Evolutionary conservation across 352 stramenopile genomes (phyloP), one percentile per base, ranked within the genome.

Genomic region (Phytophthora gonapodyides): DNA sequence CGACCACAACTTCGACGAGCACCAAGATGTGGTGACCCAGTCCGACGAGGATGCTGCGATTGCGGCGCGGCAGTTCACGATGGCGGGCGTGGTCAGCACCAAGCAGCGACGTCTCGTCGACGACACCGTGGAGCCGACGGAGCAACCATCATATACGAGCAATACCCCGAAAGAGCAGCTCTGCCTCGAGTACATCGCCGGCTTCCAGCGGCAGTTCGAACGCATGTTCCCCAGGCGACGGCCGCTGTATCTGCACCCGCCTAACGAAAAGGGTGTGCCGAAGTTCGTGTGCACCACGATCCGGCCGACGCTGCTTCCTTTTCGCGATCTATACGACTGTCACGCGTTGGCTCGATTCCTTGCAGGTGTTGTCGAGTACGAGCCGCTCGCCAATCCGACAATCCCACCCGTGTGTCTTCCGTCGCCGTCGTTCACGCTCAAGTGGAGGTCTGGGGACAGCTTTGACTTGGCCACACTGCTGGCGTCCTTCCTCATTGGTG

Each of bases 281-380:
- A 98, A 98, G 77, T 98, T 98, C 54, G 89, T 98, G 7, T 98
- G 94, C 71, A 97, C 92, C 31, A 98, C 88, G 15, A 75, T 99
- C 33, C 82, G 95, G 4, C 95, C 95, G 8, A 98, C 96, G 9
- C 62, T 98, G 34, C 68, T 99, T 10, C 95, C 93, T 2, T 97
- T 87, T 53, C 78, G 82, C 8, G 89, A 98, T 52, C 63, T 99
- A 5, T 98, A 98, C 69, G 88, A 98, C 48, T 71, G 97, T 8
- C 73, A 90, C 12, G 64, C 82, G 9, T 80, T 95, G 49, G 78
- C 89, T 13, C 71, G 84, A 7, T 98, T 98, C 65, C 65, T 98
- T n/a, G 82, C 96, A 0, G 79, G 91, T 10, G 90, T 87, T 38
- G 75, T 98, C 36, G 75, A 97, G 62, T 98, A 98, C 71, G 96